Evolutionary conservation across 2,329 filamentous ascomycete genomes (phyloP), one percentile per base, ranked within the genome.

Genomic region (Plectosphaerella sp.): DNA sequence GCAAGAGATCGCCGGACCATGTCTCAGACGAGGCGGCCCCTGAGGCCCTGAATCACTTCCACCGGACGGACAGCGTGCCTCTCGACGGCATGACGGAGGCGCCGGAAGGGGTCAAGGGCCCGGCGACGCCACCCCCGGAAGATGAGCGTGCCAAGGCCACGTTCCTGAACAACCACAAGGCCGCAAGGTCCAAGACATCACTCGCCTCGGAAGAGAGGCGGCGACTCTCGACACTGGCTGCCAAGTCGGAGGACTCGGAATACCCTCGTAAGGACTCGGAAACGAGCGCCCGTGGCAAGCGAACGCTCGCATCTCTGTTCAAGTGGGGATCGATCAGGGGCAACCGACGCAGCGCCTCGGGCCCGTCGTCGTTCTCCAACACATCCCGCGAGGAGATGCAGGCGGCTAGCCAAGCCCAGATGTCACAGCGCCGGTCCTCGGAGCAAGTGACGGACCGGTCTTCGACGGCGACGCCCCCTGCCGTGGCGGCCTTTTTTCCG

Each of bases 321-420:
- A 83, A 82, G 61, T 87, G 87, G 67, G 82, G 82, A 25, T 28
- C 20, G 15, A 43, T 43, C 24, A 37, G 48, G n/a, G 24, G 39
- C 20, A 76, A 74, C 67, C 75, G 80, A 72, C 69, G 83, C 68
- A 64, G 73, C 28, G 28, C 4, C 64, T 69, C 79, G 65, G 56
- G 76, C 64, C 78, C 87, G 4, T 88, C 89, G 0, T 91, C 92
- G n/a, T 94, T 96, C 65, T 91, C 91, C 5, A 96, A 96, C 62
- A 89, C 91, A 0, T 96, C 92, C 1, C 82, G 91, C 57, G 92
- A 96, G 63, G 95, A 92, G 15, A 93, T 96, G 76, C 71, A 75
- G 47, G 69, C 67, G 12, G 66, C 60, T 28, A 58, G 59, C 18
- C 53, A 58, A 20, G n/a, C 61, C 65, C 15, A 15, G 37, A 39